A percentile compares a stretch with the other conserved stretches of the same genome.
phyloP scores from a whole-genome alignment of 495 filamentous ascomycete genomes.

The Talaromyces thailandensis region DNA sequence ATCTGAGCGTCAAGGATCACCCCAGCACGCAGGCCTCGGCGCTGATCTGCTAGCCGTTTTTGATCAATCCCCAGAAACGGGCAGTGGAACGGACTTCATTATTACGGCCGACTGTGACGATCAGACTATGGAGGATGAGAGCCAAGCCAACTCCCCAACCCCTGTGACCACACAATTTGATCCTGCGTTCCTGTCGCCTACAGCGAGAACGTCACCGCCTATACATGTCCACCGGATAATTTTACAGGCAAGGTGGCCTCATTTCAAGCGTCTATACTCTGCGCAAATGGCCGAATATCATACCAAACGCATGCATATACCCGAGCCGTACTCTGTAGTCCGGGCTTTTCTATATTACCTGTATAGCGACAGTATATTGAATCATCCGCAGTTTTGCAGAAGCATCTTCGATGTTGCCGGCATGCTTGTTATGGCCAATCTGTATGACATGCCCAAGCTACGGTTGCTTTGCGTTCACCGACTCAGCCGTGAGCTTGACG shows the following conservation, averaged over 20 bases:
- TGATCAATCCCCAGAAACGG: conserved; percentile 65
- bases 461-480: conserved; percentile 83
- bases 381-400: conserved; percentile 52
- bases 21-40: conserved; percentile 56
- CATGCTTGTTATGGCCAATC: conserved; percentile 94
- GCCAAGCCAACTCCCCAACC: conserved; percentile 17
- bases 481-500: conserved; percentile 78
- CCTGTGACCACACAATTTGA: conserved; percentile 28
- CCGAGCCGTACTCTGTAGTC: conserved; percentile 90
- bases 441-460: conserved; percentile 91
- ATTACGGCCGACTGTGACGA: conserved; percentile 73
- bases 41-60: conserved; percentile 78
- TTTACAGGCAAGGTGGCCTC: conserved; percentile 88
- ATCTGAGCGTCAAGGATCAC: conserved; percentile 37
- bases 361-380: conserved; percentile 86
- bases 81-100: conserved; percentile 75
- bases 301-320: conserved; percentile 93
- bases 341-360: conserved; percentile 92
- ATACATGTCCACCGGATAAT: conserved; percentile 91
- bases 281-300: conserved; percentile 96
- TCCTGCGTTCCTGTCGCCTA: conserved; percentile 52
- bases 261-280: conserved; percentile 83
- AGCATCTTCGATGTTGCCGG: conserved; percentile 82
- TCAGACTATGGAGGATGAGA: conserved; percentile 45
- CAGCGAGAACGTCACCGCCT: conserved; percentile 62